Evolutionary conservation across 2,329 filamentous ascomycete species (phyloP).

Genomic region (Ceratocystis ficicola): DNA sequence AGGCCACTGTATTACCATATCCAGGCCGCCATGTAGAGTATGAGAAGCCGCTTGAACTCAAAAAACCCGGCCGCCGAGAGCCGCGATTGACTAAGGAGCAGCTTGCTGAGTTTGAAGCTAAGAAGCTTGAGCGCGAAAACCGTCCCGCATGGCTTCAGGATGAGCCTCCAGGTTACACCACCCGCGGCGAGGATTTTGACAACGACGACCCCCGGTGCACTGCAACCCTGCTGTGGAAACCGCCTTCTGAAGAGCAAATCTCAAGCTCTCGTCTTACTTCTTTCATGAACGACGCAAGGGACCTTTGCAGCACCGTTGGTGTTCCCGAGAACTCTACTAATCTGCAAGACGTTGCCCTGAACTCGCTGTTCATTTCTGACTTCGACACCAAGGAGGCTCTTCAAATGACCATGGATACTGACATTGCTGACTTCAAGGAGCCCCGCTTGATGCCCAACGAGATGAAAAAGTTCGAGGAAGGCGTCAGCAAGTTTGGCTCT

Average conservation of each 20-base stretch:
- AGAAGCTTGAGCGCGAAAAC: conserved; percentile 65
- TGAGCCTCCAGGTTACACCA: conserved; percentile 73
- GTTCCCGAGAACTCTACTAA: conserved; percentile 70
- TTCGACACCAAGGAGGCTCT: conserved; percentile 63
- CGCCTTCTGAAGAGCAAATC: conserved; percentile 45
- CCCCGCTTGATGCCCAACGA: conserved; percentile 68
- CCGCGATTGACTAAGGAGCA: conserved; percentile 68
- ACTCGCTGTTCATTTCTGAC: conserved; percentile 57
- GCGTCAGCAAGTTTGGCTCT: conserved; percentile 77
- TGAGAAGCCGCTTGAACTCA: conserved; percentile 76
- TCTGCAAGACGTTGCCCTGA: conserved; percentile 69
- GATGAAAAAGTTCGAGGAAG: conserved; percentile 83
- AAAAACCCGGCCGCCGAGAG: conserved; percentile 69
- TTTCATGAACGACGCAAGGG: conserved; percentile 61
- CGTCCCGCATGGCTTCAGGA: conserved; percentile 91
- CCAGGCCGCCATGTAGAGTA: conserved; percentile 77
- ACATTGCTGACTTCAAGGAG: conserved; percentile 67
- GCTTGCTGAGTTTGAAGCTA: conserved; percentile 64
- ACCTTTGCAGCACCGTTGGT: conserved; percentile 53
- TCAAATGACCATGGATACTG: conserved; percentile 52
- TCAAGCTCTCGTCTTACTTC: conserved; percentile 52
- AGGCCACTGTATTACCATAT: conserved; percentile 77
- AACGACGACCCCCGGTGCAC: conserved; percentile 64
- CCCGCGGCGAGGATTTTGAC: conserved; percentile 65
- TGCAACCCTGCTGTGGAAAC: conserved; percentile 64